Base-by-base conservation (phyloP, 257 asterid species). In the Nicotiana sylvestris region DNA sequence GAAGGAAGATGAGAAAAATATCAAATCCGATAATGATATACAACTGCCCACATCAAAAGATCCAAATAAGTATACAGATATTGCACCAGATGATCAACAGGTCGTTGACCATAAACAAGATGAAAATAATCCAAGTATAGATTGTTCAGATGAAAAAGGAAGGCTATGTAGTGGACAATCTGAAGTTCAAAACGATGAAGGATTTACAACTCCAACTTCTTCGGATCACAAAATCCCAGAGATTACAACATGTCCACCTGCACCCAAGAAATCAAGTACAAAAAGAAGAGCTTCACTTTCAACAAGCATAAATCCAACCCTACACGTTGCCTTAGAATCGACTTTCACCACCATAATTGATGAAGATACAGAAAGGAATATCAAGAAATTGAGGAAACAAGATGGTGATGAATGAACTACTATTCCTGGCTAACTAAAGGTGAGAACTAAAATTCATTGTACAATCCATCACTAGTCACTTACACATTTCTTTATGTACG, bases 121-220 rank as follows among this genome's bases (percentile, higher is more conserved):
- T 27, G 78, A 46, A 72, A 72, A 21, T 25, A 72, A 72, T 1
- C 6, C 18, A 13, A 0, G 4, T 3, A 15, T 13, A 53, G 3
- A 43, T 5, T 21, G 13, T 43, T 70, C 60, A 43, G 33, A 74
- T 6, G 61, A 64, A 78, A 69, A 65, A 74, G 88, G 83, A 35
- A 77, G 79, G 17, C 56, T 29, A 6, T 18, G 39, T 30, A 9
- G 5, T 2, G 85, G 76, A 27, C 77, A 60, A 35, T 21, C 60
- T 1, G 80, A 66, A 35, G 81, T 51, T 3, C 15, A 3, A 9
- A 51, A 11, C 0, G 56, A 51, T 15, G 95, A 87, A 21, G 94
- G 95, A 0, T 95, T 90, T 87, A 83, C 18, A 46, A 95, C 99
- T 4, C 98, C 98, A 4, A 92, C 95, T 16, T 87, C 91, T 1